Evolutionary conservation across 768 basidiomycete species (phyloP).

Genomic region (Agrocybe pediades): DNA sequence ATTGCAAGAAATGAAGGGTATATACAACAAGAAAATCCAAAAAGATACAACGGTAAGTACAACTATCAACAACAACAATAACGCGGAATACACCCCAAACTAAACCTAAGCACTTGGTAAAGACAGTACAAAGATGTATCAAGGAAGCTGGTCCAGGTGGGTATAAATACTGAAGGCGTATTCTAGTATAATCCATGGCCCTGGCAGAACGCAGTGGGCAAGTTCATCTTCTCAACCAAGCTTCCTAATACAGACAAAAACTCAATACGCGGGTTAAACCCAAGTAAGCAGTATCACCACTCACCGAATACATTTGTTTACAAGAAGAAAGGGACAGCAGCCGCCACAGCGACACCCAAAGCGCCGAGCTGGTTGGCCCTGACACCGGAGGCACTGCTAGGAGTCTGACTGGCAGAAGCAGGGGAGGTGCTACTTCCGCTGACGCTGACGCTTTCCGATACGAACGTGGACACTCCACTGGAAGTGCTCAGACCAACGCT

Average conservation of each 20-base stretch:
- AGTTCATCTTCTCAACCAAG: not conserved
- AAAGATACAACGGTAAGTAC: not conserved
- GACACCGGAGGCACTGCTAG: not conserved
- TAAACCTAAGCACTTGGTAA: not conserved
- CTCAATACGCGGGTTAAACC: not conserved
- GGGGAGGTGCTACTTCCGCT: not conserved
- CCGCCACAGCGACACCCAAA: not conserved
- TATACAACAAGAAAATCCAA: not conserved
- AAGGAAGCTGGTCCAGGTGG: not conserved
- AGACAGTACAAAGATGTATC: not conserved
- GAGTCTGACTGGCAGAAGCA: not conserved
- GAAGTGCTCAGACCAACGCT: not conserved
- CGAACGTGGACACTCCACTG: not conserved
- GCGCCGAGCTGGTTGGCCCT: not conserved
- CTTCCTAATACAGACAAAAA: not conserved
- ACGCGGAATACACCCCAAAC: not conserved
- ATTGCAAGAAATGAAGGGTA: not conserved
- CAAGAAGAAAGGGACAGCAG: not conserved
- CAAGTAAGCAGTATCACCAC: not conserved
- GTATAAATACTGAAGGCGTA: not conserved
- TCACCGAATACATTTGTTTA: not conserved
- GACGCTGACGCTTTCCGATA: not conserved
- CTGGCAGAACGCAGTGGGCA: not conserved
- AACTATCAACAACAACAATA: not conserved
- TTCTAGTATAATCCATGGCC: not conserved